Percentiles rank a stretch among this genome's conserved stretches.
These are phyloP conservation scores for Filobasidium wieringae DNA, from an alignment of 768 basidiomycete species.

Conservation along the genomic window DNA sequence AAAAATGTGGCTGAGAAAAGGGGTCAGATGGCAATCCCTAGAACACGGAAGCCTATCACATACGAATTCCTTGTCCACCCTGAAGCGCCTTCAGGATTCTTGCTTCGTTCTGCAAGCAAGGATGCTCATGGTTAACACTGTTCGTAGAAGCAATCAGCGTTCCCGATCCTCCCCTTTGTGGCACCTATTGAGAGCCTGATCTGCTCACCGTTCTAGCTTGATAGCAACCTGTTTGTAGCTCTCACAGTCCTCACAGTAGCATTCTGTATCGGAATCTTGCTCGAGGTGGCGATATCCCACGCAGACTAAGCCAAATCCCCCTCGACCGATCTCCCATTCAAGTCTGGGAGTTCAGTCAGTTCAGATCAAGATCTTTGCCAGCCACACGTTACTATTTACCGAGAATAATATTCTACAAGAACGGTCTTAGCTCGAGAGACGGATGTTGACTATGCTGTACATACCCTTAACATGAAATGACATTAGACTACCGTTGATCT, in stretches of 20 bases:
- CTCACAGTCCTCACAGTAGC: background rate
- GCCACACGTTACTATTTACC: background rate
- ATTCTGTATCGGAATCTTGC: background rate
- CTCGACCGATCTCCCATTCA: slow-evolving; percentile 12
- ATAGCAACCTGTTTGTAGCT: slow-evolving; percentile 11
- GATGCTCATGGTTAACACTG: background rate
- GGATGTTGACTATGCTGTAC: background rate
- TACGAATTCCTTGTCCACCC: slow-evolving; percentile 12
- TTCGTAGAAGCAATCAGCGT: too few relatives aligned
- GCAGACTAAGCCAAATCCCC: slow-evolving; percentile 13
- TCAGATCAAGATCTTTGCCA: background rate
- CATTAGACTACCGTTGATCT: too few relatives aligned
- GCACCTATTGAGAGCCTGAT: background rate
- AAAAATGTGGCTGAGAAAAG: slow-evolving; percentile 10
- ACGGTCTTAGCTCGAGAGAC: background rate
- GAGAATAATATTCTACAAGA: slow-evolving; percentile 8
- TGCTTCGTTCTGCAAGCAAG: slow-evolving; percentile 6
- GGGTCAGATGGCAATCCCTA: too few relatives aligned
- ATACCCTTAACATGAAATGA: slow-evolving; percentile 14
- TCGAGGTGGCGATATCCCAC: background rate
- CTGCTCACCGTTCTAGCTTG: slow-evolving; percentile 10
- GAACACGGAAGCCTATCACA: background rate
- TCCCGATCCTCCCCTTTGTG: too few relatives aligned
- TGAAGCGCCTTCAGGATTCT: slow-evolving; percentile 6
- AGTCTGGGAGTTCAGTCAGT: background rate